Percentiles rank a stretch among this genome's conserved stretches.
Conservation (phyloP, 371 early-diverging fungal species). For the Cokeromyces recurvatus region DNA sequence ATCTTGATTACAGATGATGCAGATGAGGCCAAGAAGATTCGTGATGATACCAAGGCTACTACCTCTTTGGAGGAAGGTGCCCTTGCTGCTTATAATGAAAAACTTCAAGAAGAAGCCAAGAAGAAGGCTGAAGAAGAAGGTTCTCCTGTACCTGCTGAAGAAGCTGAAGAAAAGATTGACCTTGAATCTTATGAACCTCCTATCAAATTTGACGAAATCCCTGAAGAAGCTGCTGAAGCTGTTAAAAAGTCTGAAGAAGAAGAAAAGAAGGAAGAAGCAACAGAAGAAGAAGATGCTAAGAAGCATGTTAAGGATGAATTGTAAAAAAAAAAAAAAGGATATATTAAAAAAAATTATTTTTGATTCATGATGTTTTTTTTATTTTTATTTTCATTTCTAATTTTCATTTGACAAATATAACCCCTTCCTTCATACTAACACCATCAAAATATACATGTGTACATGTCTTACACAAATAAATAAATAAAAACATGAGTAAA, state of each 20-base stretch:
- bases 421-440: no score
- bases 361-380: no score
- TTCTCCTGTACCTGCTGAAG: conserved; percentile 15
- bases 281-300: conserved; percentile 16
- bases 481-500: no score
- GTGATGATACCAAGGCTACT: conserved; percentile 54
- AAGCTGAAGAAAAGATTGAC: conserved; percentile 22
- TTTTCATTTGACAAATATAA: no score
- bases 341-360: no score
- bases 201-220: conserved; percentile 14
- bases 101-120: conserved; percentile 26
- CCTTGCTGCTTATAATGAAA: conserved; percentile 20
- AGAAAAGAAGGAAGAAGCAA: conserved; percentile 13
- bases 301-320: conserved; percentile 45
- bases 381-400: no score
- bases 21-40: conserved; percentile 64
- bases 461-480: no score
- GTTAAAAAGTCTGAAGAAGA: conserved; percentile 30
- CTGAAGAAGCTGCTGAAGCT: conserved; percentile 20
- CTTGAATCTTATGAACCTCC: conserved; percentile 24
- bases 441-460: no score
- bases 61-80: conserved; percentile 35
- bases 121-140: conserved; percentile 25
- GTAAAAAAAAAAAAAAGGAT: no score
- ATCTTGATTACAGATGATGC: conserved; percentile 74